Conservation (phyloP, 768 basidiomycete species). For the Russula compacta region DNA sequence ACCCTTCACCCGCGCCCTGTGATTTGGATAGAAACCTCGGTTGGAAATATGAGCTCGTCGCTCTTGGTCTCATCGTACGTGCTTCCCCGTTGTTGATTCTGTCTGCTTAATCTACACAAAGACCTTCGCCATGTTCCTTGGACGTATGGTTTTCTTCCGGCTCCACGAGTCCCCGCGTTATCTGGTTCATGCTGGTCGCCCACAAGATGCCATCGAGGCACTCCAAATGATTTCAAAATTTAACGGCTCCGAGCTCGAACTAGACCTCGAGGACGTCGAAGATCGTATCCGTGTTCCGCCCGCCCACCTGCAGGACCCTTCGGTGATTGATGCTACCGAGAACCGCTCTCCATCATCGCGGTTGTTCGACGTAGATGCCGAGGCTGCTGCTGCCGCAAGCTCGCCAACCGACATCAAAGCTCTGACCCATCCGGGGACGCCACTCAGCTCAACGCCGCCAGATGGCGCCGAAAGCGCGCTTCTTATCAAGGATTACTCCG, state of each 20-base stretch:
- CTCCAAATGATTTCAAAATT: slow-evolving; percentile 78
- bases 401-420: background rate
- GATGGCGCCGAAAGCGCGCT: background rate
- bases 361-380: slow-evolving; percentile 6
- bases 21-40: slow-evolving; percentile 71
- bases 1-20: slow-evolving; percentile 41
- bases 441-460: slow-evolving; percentile 1
- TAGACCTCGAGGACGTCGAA: slow-evolving; percentile 64
- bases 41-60: slow-evolving; percentile 79
- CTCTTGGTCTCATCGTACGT: slow-evolving; percentile 77
- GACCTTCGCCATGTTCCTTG: slow-evolving; percentile 83
- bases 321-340: background rate
- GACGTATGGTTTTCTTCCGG: slow-evolving; percentile 82
- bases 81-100: background rate
- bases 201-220: slow-evolving; percentile 73
- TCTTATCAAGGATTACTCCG: slow-evolving; percentile 18
- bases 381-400: background rate
- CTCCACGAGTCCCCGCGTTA: slow-evolving; percentile 92
- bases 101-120: slow-evolving; percentile 26
- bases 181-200: slow-evolving; percentile 81
- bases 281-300: slow-evolving; percentile 29
- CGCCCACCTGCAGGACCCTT: background rate
- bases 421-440: background rate
- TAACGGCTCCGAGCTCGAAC: slow-evolving; percentile 65
- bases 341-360: background rate